Base-by-base conservation (phyloP, 2,329 filamentous ascomycete species). In the Teratosphaeria pseudoeucalypti region DNA sequence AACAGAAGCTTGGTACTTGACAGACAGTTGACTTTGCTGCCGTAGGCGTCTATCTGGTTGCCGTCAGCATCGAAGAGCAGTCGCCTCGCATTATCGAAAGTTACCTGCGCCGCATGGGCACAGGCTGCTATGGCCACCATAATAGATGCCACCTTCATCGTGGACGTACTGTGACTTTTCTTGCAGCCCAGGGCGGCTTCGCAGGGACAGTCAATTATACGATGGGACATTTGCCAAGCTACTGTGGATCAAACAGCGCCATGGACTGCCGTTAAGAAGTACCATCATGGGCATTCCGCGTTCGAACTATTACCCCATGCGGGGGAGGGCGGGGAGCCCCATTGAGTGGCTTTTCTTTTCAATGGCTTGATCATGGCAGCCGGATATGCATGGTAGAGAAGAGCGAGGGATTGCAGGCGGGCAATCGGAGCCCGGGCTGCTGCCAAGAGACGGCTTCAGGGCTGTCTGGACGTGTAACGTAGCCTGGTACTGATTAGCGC, bases 1-100 rank as follows among this genome's bases (percentile, higher is more conserved):
- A 12, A 11, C 49, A n/a, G n/a, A 14, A n/a, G 3, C 10, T 23
- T 53, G 27, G 23, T 23, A 29, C 49, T n/a, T 55, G 32, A 55
- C 34, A 39, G 6, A 34, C 54, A 55, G 14, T n/a, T 57, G 12
- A 52, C 23, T 23, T 52, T 57, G 56, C n/a, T 29, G 14, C 16
- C 37, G 23, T 19, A 52, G 5, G 43, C 56, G 34, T 67, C 64
- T 59, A 68, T 49, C 55, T 68, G 66, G 53, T 64, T 66, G 27
- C 66, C 64, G 32, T 67, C 60, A 2, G 60, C 60, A 32, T 68
- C 66, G 54, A 68, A 68, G 2, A 68, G 57, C 2, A 68, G 56
- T 23, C 66, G 61, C 19, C 58, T 59, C 19, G 37, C 64, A 55
- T 67, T 68, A 2, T 57, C 63, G 39, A 66, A 68, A 16, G 64